These are phyloP conservation scores for Termitomyces titanicus DNA, from an alignment of 768 basidiomycete species.

Conservation along the genomic window DNA sequence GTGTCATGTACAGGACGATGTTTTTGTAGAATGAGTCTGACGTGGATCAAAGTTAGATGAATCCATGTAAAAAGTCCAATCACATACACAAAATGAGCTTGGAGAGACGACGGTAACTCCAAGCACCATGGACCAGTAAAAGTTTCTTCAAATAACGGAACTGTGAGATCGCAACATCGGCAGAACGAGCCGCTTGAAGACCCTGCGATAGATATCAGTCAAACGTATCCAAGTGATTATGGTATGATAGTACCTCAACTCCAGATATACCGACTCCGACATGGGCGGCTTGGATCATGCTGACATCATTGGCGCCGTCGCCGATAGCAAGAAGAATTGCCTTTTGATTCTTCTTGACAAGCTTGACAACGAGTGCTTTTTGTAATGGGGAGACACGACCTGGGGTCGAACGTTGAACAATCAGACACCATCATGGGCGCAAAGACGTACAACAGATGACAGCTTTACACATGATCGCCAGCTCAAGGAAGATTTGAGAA, in stretches of 20 bases:
- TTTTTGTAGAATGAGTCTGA: constrained; percentile 99
- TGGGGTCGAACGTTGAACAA: constrained; percentile 23
- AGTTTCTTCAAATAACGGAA: constrained; percentile 95
- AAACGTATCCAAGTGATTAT: not conserved
- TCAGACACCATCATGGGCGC: not conserved
- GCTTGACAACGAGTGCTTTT: constrained; percentile 95
- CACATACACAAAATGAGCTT: constrained; percentile 92
- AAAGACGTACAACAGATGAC: constrained; percentile 86
- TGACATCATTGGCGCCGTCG: constrained; percentile 97
- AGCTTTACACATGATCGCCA: constrained; percentile 97
- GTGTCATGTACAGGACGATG: constrained; percentile 96
- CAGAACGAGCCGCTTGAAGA: constrained; percentile 95
- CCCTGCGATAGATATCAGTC: constrained; percentile 47
- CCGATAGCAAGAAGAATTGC: constrained; percentile 95
- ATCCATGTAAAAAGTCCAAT: not conserved
- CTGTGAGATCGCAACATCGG: constrained; percentile 97
- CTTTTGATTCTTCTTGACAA: constrained; percentile 97
- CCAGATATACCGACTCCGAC: constrained; percentile 98
- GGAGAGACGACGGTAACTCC: constrained; percentile 95
- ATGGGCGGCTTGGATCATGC: constrained; percentile 99
- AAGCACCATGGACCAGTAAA: constrained; percentile 93
- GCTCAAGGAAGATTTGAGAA: constrained; percentile 85
- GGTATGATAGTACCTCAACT: constrained; percentile 63
- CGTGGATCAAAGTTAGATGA: constrained; percentile 8
- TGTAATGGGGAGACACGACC: constrained; percentile 97